Conservation (phyloP, 805 yeast genomes). For the Kuraishia ogatae region DNA sequence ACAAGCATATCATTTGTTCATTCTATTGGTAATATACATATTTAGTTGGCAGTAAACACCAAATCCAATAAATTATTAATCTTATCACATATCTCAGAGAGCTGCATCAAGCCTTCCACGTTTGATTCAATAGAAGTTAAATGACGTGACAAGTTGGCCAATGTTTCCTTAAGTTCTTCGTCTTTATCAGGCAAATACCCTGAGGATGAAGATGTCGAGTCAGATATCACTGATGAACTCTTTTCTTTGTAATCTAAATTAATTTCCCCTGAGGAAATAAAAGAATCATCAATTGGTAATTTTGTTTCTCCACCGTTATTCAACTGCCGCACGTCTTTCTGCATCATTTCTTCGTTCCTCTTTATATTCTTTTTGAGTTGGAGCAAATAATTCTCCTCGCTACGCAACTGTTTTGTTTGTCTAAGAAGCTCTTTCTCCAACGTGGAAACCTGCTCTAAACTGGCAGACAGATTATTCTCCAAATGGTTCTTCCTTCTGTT, state of each 20-base stretch:
- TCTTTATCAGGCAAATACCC: constrained; percentile 1
- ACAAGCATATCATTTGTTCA: no score
- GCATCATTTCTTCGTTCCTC: constrained; percentile 1
- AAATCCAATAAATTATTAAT: neutral
- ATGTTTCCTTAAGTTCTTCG: neutral
- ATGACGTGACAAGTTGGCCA: neutral
- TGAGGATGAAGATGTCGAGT: neutral
- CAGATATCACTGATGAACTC: neutral
- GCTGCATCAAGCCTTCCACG: neutral
- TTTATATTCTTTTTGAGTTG: neutral
- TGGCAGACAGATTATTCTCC: constrained; percentile 1
- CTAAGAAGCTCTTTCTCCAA: neutral
- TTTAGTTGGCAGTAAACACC: neutral
- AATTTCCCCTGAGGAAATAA: neutral
- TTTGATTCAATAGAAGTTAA: neutral
- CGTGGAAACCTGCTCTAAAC: neutral
- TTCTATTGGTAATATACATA: no score
- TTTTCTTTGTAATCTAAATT: neutral
- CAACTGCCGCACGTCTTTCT: neutral
- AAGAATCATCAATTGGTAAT: neutral
- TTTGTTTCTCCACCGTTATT: neutral
- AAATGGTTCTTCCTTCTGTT: neutral
- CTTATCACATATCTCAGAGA: neutral
- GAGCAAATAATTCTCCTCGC: neutral
- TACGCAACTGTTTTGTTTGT: neutral